Percentiles rank a stretch among this genome's conserved stretches.
Conservation (phyloP, 2,329 filamentous ascomycete species). For the Lasiodiplodia sp. region DNA sequence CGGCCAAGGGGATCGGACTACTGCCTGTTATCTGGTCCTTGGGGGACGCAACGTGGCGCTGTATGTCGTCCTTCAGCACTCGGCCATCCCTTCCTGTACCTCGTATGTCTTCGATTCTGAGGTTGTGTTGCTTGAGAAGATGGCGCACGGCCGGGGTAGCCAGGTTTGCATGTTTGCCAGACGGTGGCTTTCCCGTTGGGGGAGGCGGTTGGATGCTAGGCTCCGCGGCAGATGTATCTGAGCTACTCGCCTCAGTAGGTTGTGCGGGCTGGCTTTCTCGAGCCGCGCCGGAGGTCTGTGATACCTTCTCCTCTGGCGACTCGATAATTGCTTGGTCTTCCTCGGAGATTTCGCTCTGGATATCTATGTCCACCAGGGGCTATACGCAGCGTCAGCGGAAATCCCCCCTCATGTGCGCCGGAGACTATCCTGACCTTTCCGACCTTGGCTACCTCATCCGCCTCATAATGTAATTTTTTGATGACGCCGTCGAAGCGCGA, state of each 20-base stretch:
- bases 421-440: constrained; percentile 63
- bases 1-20: constrained; percentile 41
- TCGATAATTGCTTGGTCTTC: constrained; percentile 58
- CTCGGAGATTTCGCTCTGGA: constrained; percentile 75
- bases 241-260: constrained; percentile 32
- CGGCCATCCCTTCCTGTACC: constrained; percentile 92
- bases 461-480: constrained; percentile 94
- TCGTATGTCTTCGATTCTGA: constrained; percentile 78
- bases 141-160: constrained; percentile 94
- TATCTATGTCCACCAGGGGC: constrained; percentile 93
- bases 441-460: constrained; percentile 94
- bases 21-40: constrained; percentile 33
- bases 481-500: constrained; percentile 94
- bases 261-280: constrained; percentile 36
- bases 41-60: constrained; percentile 63
- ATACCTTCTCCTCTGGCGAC: constrained; percentile 10
- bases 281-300: constrained; percentile 5
- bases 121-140: constrained; percentile 77
- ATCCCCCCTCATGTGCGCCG: not conserved
- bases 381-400: constrained; percentile 44
- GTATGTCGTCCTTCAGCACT: constrained; percentile 91
- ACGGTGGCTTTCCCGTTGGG: constrained; percentile 37
- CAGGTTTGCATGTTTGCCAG: constrained; percentile 73
- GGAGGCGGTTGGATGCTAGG: not conserved
- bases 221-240: constrained; percentile 21